Base-by-base conservation (phyloP, 129 eudicot species). In the Lonicera japonica region DNA sequence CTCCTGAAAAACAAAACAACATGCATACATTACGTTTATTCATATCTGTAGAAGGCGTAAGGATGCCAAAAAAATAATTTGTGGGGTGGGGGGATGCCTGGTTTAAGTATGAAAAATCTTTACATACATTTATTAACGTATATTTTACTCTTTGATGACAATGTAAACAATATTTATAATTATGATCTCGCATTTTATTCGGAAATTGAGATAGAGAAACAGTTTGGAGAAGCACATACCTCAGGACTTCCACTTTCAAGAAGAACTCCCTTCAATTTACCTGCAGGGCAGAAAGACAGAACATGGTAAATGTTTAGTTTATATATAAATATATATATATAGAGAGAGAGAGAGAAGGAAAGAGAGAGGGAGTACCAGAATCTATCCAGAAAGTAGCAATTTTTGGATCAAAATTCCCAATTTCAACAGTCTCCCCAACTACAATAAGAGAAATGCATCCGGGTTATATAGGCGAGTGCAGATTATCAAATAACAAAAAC, bases 341-440 rank as follows among this genome's bases (percentile, higher is more conserved):
- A n/a, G 10, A 71, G 19, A 21, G 14, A 50, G 14, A 24, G 12
- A 63, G 16, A 56, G 25, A 52, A 56, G 15, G 50, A 21, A 4
- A 55, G 40, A 55, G 67, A 36, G 47, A 43, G 13, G 8, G 5
- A 43, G 47, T 85, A 89, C 98, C 99, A 13, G 95, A 87, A 63
- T 92, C 99, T 66, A 92, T 64, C 99, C 96, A 92, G 72, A 92
- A 92, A 11, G 99, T 87, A 4, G 95, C 99, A 59, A 87, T 85
- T 67, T 92, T 88, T 25, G 99, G 99, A 72, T 87, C 91, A 77
- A 88, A 92, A 51, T 83, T 85, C 39, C 99, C 99, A 64, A 92
- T 64, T 80, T 92, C 91, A 82, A 92, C 74, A 12, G 91, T 66
- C 51, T 92, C 99, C 0, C 99, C 99, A 75, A 92, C 95, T 89